Evolutionary conservation across 2,329 filamentous ascomycete genomes (phyloP).

Genomic region (Aspergillus sp.): DNA sequence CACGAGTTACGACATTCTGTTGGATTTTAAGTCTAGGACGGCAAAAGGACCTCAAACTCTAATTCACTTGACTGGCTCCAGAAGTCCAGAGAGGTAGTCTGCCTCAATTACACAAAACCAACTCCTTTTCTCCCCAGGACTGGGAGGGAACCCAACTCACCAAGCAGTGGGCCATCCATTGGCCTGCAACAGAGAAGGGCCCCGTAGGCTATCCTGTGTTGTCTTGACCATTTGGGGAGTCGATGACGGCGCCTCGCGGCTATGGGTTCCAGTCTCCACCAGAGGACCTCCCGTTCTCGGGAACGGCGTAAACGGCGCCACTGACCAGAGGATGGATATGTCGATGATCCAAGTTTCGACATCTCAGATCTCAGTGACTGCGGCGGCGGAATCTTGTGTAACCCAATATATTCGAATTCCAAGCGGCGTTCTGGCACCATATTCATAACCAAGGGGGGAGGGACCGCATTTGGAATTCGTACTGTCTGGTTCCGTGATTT

Average conservation of each 20-base stretch:
- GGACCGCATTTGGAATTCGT: not conserved
- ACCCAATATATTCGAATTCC: not conserved
- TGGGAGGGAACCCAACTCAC: not conserved
- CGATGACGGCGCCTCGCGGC: not conserved
- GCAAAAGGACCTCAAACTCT: not conserved
- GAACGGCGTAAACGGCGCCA: not conserved
- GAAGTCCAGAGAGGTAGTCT: no score
- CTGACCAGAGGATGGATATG: not conserved
- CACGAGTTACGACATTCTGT: not conserved
- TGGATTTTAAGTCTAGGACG: not conserved
- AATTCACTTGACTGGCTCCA: not conserved
- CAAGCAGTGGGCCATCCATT: not conserved
- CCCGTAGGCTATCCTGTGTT: not conserved
- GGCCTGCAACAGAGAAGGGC: not conserved
- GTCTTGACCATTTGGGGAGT: not conserved
- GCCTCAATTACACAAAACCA: not conserved
- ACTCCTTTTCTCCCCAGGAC: not conserved
- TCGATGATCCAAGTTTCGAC: slow-evolving; percentile 2
- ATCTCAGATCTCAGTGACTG: slow-evolving; percentile 10
- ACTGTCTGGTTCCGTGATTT: not conserved
- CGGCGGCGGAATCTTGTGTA: slow-evolving; percentile 4
- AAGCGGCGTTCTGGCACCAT: not conserved
- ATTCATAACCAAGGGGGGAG: not conserved
- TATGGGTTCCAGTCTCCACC: slow-evolving; percentile 2
- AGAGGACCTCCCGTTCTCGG: not conserved